phyloP scores from a whole-genome alignment of 2,329 filamentous ascomycete species.

The Aspergillaceae sp. region DNA sequence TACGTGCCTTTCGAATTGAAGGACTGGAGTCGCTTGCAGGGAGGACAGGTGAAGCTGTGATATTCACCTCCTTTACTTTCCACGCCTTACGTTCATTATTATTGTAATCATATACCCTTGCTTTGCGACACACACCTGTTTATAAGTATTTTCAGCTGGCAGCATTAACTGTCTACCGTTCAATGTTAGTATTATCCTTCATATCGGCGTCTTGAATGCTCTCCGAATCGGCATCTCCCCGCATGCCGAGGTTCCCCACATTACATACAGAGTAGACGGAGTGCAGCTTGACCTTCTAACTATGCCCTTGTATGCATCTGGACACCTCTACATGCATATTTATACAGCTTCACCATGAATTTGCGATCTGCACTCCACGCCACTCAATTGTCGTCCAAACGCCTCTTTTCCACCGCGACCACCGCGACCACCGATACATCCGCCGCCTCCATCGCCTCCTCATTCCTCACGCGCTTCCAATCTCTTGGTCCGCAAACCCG shows the following conservation, averaged over 20 bases:
- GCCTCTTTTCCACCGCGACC: not conserved
- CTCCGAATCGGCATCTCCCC: too few relatives aligned
- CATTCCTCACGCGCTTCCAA: constrained; percentile 37
- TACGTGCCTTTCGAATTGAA: constrained; percentile 60
- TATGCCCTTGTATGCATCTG: too few relatives aligned
- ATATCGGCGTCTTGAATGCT: too few relatives aligned
- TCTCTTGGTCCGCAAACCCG: constrained; percentile 35
- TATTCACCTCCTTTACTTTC: not conserved
- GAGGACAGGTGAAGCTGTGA: constrained; percentile 62
- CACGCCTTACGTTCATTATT: not conserved
- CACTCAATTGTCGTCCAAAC: constrained; percentile 1
- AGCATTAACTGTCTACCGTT: too few relatives aligned
- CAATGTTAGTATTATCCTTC: too few relatives aligned
- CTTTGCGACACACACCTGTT: too few relatives aligned
- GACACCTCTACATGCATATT: not conserved
- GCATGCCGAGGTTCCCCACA: too few relatives aligned
- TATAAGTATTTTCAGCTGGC: too few relatives aligned
- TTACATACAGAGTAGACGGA: too few relatives aligned
- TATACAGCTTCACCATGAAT: not conserved
- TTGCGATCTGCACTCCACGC: not conserved
- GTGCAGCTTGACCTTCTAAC: too few relatives aligned
- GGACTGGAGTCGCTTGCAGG: constrained; percentile 62
- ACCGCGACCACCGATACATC: constrained; percentile 11
- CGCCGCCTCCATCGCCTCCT: constrained; percentile 27
- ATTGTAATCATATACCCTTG: not conserved